phyloP scores from a whole-genome alignment of 2,329 filamentous ascomycete species.

The Diplocarpon rosae region DNA sequence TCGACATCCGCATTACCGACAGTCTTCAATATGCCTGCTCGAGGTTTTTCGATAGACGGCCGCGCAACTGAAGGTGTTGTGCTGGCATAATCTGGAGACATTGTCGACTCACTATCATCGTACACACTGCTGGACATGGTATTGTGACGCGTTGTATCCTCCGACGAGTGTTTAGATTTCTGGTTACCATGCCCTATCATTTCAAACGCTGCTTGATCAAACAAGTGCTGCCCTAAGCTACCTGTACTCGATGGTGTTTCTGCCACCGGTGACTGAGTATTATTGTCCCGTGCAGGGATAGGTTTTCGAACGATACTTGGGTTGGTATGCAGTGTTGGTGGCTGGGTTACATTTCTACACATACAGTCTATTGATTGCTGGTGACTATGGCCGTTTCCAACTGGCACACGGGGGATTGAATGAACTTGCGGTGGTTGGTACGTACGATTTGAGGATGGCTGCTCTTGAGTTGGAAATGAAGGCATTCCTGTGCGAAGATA shows the following conservation, averaged over 20 bases:
- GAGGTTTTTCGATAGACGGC: constrained; percentile 50
- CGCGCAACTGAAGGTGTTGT: constrained; percentile 31
- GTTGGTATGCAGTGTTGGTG: constrained; percentile 29
- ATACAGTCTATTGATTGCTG: constrained; percentile 17
- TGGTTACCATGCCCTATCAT: constrained; percentile 17
- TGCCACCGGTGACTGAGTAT: constrained; percentile 31
- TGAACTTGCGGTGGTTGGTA: constrained; percentile 15
- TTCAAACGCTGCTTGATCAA: constrained; percentile 40
- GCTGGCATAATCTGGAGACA: constrained; percentile 70
- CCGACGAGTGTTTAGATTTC: constrained; percentile 8
- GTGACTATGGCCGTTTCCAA: constrained; percentile 11
- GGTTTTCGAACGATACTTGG: constrained; percentile 41
- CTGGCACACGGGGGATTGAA: constrained; percentile 5
- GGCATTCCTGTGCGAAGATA: constrained; percentile 3
- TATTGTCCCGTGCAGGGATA: constrained; percentile 32
- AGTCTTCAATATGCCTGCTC: constrained; percentile 71
- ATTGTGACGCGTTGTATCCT: constrained; percentile 26
- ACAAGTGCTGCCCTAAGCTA: constrained; percentile 32
- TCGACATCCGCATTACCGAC: constrained; percentile 40
- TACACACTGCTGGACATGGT: constrained; percentile 35
- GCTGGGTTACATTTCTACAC: constrained; percentile 13
- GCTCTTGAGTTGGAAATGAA: constrained; percentile 1
- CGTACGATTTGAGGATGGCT: constrained; percentile 8
- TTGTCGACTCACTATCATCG: constrained; percentile 52
- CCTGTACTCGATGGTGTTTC: constrained; percentile 30